Evolutionary conservation across 345 rosid genomes (phyloP).

Genomic region (Populus deltoides): DNA sequence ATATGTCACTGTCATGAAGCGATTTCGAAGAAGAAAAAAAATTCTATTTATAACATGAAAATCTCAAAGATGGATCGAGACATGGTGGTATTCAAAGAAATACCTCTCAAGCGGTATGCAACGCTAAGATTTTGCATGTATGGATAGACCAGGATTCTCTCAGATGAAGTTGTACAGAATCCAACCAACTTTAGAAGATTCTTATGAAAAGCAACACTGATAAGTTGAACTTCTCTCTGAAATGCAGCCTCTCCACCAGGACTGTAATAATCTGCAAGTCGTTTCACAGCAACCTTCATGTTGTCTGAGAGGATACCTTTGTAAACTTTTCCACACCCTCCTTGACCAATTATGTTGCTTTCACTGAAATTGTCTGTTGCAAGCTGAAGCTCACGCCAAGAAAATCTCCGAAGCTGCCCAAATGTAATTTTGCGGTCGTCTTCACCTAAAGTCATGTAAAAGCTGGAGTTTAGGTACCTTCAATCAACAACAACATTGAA

Average conservation of each 20-base stretch:
- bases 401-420: constrained; percentile 73
- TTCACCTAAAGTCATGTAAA: constrained; percentile 48
- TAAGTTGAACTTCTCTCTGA: constrained; percentile 72
- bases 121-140: constrained; percentile 88
- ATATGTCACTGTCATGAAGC: background rate
- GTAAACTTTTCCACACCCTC: constrained; percentile 94
- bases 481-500: background rate
- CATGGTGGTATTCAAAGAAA: background rate
- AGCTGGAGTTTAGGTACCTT: background rate
- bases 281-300: constrained; percentile 77
- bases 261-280: constrained; percentile 65
- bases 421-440: constrained; percentile 61
- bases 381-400: constrained; percentile 68
- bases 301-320: constrained; percentile 76
- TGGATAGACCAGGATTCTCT: constrained; percentile 87
- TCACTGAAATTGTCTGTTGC: constrained; percentile 87
- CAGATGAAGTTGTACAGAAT: constrained; percentile 65
- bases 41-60: background rate
- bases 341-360: constrained; percentile 72
- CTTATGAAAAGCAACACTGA: constrained; percentile 78
- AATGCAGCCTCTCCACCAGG: constrained; percentile 92
- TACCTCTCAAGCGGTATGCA: constrained; percentile 78
- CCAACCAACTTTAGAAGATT: constrained; percentile 83
- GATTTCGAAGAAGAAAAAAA: too few relatives aligned
- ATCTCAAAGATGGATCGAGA: background rate